phyloP scores from a whole-genome alignment of 129 eudicot genomes.

The Rutidosis leptorrhynchoides region DNA sequence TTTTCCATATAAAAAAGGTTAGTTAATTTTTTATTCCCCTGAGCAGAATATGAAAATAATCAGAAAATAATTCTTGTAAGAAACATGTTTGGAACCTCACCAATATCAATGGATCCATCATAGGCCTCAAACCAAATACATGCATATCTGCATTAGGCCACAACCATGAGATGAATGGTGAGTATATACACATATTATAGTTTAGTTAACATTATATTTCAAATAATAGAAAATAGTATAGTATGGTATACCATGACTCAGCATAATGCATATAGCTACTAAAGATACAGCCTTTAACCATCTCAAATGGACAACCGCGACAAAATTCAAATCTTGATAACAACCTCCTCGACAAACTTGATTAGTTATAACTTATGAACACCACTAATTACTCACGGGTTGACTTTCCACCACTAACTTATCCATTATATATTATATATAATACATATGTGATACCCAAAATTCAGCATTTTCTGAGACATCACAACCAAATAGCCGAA shows the following conservation, averaged over 20 bases:
- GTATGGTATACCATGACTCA: too few species aligned
- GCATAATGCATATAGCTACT: neutral
- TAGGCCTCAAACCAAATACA: slow-evolving; percentile 77
- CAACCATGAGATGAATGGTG: slow-evolving; percentile 8
- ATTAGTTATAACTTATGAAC: neutral
- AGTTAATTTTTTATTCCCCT: neutral
- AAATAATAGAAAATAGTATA: neutral
- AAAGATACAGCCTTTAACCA: neutral
- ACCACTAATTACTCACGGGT: neutral
- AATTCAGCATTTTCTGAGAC: neutral
- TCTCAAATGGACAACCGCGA: neutral
- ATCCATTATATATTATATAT: too few species aligned
- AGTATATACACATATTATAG: slow-evolving; percentile 13
- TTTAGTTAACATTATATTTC: slow-evolving; percentile 5
- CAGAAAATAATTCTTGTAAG: slow-evolving; percentile 4
- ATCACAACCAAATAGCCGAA: neutral
- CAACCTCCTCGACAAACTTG: neutral
- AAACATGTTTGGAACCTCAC: slow-evolving; percentile 40
- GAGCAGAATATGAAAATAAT: neutral
- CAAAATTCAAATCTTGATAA: neutral
- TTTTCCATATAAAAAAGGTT: neutral
- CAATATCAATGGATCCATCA: slow-evolving; percentile 72
- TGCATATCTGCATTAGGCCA: slow-evolving; percentile 69
- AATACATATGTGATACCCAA: neutral
- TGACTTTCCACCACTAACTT: neutral